Percentiles rank a stretch among this genome's conserved stretches.
phyloP scores from a whole-genome alignment of 1,139 yeast species.

The Blastobotrys arbuscula region DNA sequence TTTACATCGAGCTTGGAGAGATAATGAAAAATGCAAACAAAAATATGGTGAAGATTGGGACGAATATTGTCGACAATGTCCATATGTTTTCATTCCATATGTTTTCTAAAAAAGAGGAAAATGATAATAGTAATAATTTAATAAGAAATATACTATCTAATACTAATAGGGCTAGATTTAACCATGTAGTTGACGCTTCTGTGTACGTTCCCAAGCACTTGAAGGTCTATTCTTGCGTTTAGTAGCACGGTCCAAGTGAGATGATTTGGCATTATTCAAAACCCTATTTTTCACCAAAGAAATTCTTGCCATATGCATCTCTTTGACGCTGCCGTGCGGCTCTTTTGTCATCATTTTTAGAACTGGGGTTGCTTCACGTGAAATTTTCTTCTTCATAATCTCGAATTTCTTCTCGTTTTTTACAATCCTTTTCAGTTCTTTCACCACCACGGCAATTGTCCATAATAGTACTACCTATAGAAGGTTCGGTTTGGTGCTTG shows the following conservation, averaged over 20 bases:
- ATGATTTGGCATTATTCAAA: conserved; percentile 38
- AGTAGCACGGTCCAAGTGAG: conserved; percentile 18
- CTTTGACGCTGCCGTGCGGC: conserved; percentile 46
- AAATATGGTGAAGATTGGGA: conserved; percentile 97
- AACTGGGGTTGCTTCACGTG: conserved; percentile 68
- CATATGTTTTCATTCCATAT: conserved; percentile 86
- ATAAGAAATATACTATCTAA: too few relatives aligned
- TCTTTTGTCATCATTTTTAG: conserved; percentile 62
- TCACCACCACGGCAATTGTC: conserved; percentile 88
- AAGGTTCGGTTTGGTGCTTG: conserved; percentile 86
- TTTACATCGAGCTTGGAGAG: conserved; percentile 84
- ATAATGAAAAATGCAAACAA: conserved; percentile 70
- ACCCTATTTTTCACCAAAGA: conserved; percentile 96
- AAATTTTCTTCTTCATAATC: conserved; percentile 88
- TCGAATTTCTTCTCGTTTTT: conserved; percentile 70
- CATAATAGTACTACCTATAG: conserved; percentile 86
- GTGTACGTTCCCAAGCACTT: conserved; percentile 30
- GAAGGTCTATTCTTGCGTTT: conserved; percentile 21
- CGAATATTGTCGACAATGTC: conserved; percentile 78
- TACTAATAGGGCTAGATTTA: background rate
- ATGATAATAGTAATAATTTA: background rate
- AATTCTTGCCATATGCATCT: conserved; percentile 49
- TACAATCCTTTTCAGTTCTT: conserved; percentile 69
- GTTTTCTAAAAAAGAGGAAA: conserved; percentile 47
- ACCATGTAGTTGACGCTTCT: conserved; percentile 18